Percentiles rank a stretch among this genome's conserved stretches.
These are phyloP conservation scores for Starmerella floricola DNA, from an alignment of 805 yeast genomes.

Conservation along the genomic window DNA sequence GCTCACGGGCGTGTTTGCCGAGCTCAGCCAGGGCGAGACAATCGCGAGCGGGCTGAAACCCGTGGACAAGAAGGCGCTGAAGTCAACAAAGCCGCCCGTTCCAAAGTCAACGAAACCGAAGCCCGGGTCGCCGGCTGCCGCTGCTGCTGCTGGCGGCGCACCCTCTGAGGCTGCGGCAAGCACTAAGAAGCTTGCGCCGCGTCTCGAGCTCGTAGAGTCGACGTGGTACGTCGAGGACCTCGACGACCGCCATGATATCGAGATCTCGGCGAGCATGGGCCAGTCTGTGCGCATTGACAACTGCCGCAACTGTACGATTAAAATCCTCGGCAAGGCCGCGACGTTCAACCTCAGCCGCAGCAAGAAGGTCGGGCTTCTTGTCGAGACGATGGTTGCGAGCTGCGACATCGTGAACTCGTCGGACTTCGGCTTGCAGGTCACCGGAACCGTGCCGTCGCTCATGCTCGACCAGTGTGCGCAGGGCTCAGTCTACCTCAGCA, in stretches of 20 bases:
- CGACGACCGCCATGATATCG: conserved; percentile 48
- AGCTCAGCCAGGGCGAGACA: conserved; percentile 69
- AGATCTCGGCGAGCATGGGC: conserved; percentile 69
- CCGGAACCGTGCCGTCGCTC: conserved; percentile 71
- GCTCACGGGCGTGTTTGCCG: conserved; percentile 83
- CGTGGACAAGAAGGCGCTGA: conserved; percentile 91
- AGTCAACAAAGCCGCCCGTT: conserved; percentile 56
- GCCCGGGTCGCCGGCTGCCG: conserved; percentile 23
- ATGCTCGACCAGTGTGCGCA: conserved; percentile 81
- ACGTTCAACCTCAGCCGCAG: conserved; percentile 73
- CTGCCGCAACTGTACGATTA: conserved; percentile 60
- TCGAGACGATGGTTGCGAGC: conserved; percentile 78
- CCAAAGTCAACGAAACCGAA: conserved; percentile 41
- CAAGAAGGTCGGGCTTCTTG: conserved; percentile 57
- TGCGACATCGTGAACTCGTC: conserved; percentile 73
- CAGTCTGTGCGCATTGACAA: conserved; percentile 85
- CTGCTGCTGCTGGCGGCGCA: conserved; percentile 21
- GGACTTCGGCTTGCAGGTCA: conserved; percentile 73
- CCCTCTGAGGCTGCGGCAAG: no score
- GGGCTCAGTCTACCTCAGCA: conserved; percentile 66
- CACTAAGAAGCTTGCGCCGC: conserved; percentile 42
- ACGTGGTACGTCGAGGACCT: conserved; percentile 83
- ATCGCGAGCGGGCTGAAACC: conserved; percentile 80
- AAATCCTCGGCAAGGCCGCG: conserved; percentile 81
- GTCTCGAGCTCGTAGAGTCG: conserved; percentile 66